Percentiles rank a stretch among this genome's conserved stretches.
These are phyloP conservation scores for Podaxis pistillaris DNA, from an alignment of 768 basidiomycete genomes.

Conservation along the genomic window DNA sequence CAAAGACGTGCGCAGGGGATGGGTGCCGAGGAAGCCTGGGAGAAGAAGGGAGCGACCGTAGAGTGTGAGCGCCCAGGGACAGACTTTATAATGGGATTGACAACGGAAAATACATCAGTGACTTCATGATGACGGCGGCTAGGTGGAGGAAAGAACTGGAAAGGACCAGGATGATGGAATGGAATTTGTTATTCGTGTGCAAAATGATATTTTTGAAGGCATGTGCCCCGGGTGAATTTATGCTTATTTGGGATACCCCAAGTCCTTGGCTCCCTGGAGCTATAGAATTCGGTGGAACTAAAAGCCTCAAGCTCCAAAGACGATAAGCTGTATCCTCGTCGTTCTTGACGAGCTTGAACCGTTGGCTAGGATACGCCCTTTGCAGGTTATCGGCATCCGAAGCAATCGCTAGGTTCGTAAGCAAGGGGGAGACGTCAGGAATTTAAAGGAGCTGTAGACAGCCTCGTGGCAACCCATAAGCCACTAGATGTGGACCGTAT, in stretches of 20 bases:
- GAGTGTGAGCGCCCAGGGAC: not conserved
- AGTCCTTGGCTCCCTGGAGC: not conserved
- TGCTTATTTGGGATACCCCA: not conserved
- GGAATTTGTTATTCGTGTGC: not conserved
- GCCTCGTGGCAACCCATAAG: not conserved
- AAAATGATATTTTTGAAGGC: not conserved
- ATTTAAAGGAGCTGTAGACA: not conserved
- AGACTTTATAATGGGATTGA: not conserved
- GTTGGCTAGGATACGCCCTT: not conserved
- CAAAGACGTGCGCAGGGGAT: not conserved
- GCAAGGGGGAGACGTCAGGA: not conserved
- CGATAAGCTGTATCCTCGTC: not conserved
- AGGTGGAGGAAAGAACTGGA: not conserved
- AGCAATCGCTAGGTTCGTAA: not conserved
- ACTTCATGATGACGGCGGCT: slow-evolving; percentile 13
- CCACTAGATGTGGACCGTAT: no score
- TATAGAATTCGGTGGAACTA: not conserved
- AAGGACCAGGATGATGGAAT: slow-evolving; percentile 1
- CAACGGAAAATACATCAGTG: slow-evolving; percentile 6
- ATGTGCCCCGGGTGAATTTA: not conserved
- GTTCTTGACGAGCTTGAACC: not conserved
- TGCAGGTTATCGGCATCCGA: not conserved
- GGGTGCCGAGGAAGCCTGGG: not conserved
- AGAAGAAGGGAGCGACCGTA: not conserved
- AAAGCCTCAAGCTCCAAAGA: no score